A percentile compares a stretch with the other conserved stretches of the same genome.
Evolutionary conservation across 176 grass and related monocot genomes (phyloP).

Genomic region (Aegilops umbellulata): DNA sequence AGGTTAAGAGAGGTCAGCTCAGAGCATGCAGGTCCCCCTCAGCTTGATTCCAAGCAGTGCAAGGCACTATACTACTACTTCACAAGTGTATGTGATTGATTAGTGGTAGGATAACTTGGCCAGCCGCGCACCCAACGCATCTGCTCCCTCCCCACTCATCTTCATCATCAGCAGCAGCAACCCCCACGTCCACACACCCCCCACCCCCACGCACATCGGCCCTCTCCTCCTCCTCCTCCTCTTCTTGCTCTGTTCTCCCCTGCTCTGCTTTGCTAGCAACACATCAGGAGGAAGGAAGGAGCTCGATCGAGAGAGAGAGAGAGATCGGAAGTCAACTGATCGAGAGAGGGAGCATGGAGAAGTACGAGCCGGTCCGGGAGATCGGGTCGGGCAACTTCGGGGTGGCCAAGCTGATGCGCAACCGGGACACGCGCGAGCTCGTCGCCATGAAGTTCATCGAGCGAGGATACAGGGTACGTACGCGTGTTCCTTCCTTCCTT

Average conservation of each 20-base stretch:
- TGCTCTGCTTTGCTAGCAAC: not conserved
- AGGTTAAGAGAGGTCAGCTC: not conserved
- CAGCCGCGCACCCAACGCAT: not conserved
- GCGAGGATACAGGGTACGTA: slow-evolving; percentile 48
- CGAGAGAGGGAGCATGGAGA: slow-evolving; percentile 44
- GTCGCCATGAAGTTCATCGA: slow-evolving; percentile 91
- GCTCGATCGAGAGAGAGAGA: not conserved
- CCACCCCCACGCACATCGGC: not conserved
- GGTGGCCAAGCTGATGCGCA: slow-evolving; percentile 67
- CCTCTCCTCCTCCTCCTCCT: not conserved
- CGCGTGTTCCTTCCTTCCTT: not conserved
- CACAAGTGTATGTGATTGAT: not conserved
- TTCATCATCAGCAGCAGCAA: not conserved
- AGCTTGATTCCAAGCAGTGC: slow-evolving; percentile 2
- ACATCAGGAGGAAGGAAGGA: not conserved
- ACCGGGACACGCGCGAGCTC: slow-evolving; percentile 63
- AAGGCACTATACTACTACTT: not conserved
- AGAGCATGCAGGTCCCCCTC: not conserved
- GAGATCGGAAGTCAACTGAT: not conserved
- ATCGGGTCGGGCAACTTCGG: slow-evolving; percentile 86
- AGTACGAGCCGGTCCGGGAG: slow-evolving; percentile 73
- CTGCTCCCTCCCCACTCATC: slow-evolving; percentile 16
- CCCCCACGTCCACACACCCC: not conserved
- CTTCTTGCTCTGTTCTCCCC: not conserved
- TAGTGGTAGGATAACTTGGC: not conserved